Base-by-base conservation (phyloP, 2,329 filamentous ascomycete species). In the Epichloe sp. region DNA sequence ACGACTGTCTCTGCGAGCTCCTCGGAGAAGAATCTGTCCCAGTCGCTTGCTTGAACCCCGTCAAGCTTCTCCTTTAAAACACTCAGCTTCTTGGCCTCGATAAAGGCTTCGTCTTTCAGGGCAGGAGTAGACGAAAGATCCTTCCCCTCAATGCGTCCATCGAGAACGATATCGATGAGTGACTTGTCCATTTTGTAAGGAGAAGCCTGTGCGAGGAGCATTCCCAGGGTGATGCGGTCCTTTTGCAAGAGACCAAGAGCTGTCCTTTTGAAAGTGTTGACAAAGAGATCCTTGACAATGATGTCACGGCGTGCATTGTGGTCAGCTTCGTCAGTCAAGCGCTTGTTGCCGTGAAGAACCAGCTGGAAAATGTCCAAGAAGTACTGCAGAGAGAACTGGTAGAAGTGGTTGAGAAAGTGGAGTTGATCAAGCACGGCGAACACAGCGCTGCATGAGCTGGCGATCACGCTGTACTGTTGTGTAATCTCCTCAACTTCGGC, bases 351-450 rank as follows among this genome's bases (percentile, higher is more conserved):
- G 59, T 85, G 85, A 40, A 98, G 77, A 7, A 98, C 93, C 5
- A 85, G 82, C 64, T 95, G 87, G 78, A 98, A 98, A 59, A 98
- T 98, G 65, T 96, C 87, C 51, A 95, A 79, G 71, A 98, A 98
- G 71, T 95, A 98, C 68, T 96, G 90, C 53, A 98, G 77, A 38
- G 93, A 98, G 76, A 98, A 98, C 66, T 97, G 94, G 69, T 98
- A 98, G 71, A 97, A 97, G 74, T 97, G 93, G 67, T 98, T 96
- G 66, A 98, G 83, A 64, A 96, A 94, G 68, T 97, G 91, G 52
- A 98, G 79, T 67, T 98, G 91, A 71, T 98, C 94, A 54, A 98
- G 75, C 14, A 98, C 87, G 35, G 94, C 89, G 66, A 97, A 98
- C 42, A 98, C 91, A 51, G 93, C 90, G 71, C 91, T 96, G 78